Conservation (phyloP, 2,329 filamentous ascomycete genomes). For the Coleophoma crateriformis region DNA sequence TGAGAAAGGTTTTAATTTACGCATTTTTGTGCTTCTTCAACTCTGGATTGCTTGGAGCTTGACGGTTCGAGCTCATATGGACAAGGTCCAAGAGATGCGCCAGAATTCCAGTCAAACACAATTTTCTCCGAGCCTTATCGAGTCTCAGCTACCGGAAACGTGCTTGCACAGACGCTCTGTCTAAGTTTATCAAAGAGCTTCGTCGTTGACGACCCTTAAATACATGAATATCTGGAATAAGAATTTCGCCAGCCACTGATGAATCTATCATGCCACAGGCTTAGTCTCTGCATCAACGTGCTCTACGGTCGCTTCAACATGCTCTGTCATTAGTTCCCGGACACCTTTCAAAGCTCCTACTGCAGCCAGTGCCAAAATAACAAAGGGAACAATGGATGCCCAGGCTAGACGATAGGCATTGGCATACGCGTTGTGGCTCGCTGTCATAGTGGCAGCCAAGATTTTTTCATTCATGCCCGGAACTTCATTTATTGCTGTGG, state of each 20-base stretch:
- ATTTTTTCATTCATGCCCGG: slow-evolving; percentile 32
- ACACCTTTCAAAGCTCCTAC: slow-evolving; percentile 40
- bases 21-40: too few relatives aligned
- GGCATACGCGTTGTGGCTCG: slow-evolving; percentile 39
- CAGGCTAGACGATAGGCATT: slow-evolving; percentile 43
- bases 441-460: slow-evolving; percentile 30
- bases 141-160: background rate
- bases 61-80: too few relatives aligned
- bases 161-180: too few relatives aligned
- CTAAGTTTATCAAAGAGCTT: too few relatives aligned
- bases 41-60: too few relatives aligned
- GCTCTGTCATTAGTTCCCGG: slow-evolving; percentile 46
- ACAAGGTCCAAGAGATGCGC: too few relatives aligned
- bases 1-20: too few relatives aligned
- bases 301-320: slow-evolving; percentile 47
- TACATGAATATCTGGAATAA: too few relatives aligned
- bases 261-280: slow-evolving; percentile 4
- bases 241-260: background rate
- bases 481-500: slow-evolving; percentile 21
- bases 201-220: too few relatives aligned
- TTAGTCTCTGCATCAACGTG: slow-evolving; percentile 14
- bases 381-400: slow-evolving; percentile 45
- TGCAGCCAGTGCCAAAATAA: slow-evolving; percentile 39
- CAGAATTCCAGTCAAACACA: too few relatives aligned
- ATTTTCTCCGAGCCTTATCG: too few relatives aligned